Conservation (phyloP, 345 rosid species). For the Mangifera indica region DNA sequence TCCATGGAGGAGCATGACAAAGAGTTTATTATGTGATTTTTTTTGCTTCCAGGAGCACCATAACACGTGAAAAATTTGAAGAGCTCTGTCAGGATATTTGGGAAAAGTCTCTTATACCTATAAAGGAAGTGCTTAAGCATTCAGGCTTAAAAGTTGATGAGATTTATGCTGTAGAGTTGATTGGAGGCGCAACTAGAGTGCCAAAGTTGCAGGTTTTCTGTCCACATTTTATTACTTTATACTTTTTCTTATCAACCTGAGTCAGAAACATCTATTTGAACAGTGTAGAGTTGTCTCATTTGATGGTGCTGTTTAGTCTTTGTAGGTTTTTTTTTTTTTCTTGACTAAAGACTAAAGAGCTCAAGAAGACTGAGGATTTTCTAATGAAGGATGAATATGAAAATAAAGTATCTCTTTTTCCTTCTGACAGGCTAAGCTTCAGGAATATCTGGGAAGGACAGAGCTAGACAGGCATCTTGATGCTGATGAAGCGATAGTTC, state of each 20-base stretch:
- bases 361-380: too few relatives aligned
- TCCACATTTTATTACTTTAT: constrained; percentile 17
- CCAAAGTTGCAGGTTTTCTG: constrained; percentile 94
- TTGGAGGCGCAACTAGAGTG: constrained; percentile 98
- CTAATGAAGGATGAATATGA: constrained; percentile 14
- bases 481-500: constrained; percentile 99
- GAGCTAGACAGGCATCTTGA: constrained; percentile 95
- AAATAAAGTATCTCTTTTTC: not conserved
- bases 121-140: constrained; percentile 71
- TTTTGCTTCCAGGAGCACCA: constrained; percentile 73
- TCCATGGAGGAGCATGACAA: not conserved
- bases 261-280: constrained; percentile 3
- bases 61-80: constrained; percentile 94
- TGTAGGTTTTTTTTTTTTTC: not conserved
- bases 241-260: not conserved
- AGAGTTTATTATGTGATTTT: constrained; percentile 5
- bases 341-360: too few relatives aligned
- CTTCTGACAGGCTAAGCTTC: constrained; percentile 73
- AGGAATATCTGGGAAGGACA: constrained; percentile 87
- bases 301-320: not conserved
- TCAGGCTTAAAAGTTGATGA: constrained; percentile 79
- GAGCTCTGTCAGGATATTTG: constrained; percentile 92
- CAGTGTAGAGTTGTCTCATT: not conserved
- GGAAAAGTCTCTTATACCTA: constrained; percentile 82
- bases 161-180: constrained; percentile 82